Evolutionary conservation across 805 yeast species (phyloP).

Genomic region (Kuraishia hungarica): DNA sequence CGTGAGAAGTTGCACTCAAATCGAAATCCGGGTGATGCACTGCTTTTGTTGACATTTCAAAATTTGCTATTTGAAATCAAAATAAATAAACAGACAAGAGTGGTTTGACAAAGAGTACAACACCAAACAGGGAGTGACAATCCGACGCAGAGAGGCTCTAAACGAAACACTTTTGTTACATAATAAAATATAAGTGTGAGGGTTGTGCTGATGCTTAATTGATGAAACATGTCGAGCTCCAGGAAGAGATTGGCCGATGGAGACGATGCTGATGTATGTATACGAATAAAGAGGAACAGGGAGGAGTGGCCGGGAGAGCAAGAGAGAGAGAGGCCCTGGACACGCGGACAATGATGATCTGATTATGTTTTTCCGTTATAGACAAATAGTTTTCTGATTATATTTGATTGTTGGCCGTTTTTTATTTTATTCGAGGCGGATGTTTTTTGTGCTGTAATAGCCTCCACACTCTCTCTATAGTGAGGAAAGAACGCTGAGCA

Average conservation of each 20-base stretch:
- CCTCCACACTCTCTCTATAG: too few relatives aligned
- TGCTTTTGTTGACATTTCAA: constrained; percentile 3
- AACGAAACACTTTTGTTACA: background rate
- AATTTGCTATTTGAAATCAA: constrained; percentile 1
- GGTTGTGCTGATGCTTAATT: background rate
- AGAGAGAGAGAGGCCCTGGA: too few relatives aligned
- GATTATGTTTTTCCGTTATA: too few relatives aligned
- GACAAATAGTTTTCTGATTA: too few relatives aligned
- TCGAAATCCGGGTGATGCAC: constrained; percentile 1
- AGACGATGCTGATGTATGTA: constrained; percentile 1
- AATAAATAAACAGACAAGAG: background rate
- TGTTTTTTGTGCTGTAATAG: too few relatives aligned
- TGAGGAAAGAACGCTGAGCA: too few relatives aligned
- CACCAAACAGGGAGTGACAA: background rate
- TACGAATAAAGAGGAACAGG: background rate
- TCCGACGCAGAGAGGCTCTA: background rate
- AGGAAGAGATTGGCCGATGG: constrained; percentile 1
- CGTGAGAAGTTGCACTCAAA: background rate
- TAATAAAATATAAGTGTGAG: background rate
- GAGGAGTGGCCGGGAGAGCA: too few relatives aligned
- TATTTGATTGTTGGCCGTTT: too few relatives aligned
- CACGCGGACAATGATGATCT: too few relatives aligned
- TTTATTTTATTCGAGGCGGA: too few relatives aligned
- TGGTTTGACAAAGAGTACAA: background rate
- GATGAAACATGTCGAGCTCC: background rate